These are phyloP conservation scores for Tetrapyrgos nigripes DNA, from an alignment of 1,284 basidiomycete genomes.

Conservation along the genomic window DNA sequence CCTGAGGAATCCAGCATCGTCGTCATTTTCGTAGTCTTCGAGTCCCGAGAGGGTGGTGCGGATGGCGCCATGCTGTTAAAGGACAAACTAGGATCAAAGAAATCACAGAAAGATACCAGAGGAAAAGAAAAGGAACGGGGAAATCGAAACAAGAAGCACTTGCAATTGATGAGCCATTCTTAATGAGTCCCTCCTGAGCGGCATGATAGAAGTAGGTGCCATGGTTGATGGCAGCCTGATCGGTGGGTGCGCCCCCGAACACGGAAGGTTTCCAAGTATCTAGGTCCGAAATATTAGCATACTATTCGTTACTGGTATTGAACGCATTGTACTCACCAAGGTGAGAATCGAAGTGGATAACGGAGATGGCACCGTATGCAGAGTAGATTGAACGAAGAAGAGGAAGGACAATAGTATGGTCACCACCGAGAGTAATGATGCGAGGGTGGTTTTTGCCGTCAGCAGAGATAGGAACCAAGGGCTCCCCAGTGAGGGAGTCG, in stretches of 20 bases:
- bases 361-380: slow-evolving; percentile 74
- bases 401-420: slow-evolving; percentile 72
- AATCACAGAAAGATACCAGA: slow-evolving; percentile 24
- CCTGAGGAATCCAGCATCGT: slow-evolving; percentile 68
- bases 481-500: slow-evolving; percentile 60
- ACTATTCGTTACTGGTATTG: not conserved
- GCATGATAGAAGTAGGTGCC: slow-evolving; percentile 85
- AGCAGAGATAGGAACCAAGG: slow-evolving; percentile 56
- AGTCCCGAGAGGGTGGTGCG: slow-evolving; percentile 75
- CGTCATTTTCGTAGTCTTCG: slow-evolving; percentile 76
- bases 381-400: slow-evolving; percentile 65
- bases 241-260: slow-evolving; percentile 72
- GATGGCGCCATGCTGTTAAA: slow-evolving; percentile 77
- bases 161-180: slow-evolving; percentile 83
- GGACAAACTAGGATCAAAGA: slow-evolving; percentile 76
- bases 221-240: slow-evolving; percentile 73
- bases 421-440: slow-evolving; percentile 77
- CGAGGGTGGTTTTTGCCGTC: slow-evolving; percentile 74
- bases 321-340: slow-evolving; percentile 39
- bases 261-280: slow-evolving; percentile 79
- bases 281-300: slow-evolving; percentile 16
- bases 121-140: slow-evolving; percentile 23
- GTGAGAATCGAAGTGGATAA: slow-evolving; percentile 85
- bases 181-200: slow-evolving; percentile 74
- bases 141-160: slow-evolving; percentile 52